These are phyloP conservation scores for Serendipita sp. DNA, from an alignment of 768 basidiomycete genomes.

Conservation along the genomic window DNA sequence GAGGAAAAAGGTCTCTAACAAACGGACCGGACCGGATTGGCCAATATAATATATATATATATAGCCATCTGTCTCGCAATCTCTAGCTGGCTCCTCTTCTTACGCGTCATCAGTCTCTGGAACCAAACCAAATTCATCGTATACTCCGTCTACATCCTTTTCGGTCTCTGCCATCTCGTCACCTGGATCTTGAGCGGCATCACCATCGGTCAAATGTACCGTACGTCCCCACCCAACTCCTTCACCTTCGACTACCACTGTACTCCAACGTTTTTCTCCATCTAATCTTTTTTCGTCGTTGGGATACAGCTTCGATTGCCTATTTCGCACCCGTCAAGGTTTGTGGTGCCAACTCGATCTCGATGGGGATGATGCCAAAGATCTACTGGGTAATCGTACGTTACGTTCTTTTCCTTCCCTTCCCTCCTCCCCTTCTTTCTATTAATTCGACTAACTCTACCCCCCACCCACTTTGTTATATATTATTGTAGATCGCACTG, in stretches of 20 bases:
- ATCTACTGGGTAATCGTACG: not conserved
- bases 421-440: too few species aligned
- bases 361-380: not conserved
- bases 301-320: not conserved
- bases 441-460: too few species aligned
- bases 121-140: not conserved
- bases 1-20: not conserved
- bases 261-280: not conserved
- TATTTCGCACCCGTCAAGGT: not conserved
- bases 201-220: not conserved
- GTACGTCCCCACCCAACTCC: not conserved
- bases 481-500: too few species aligned
- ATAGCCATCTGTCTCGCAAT: not conserved
- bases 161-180: not conserved
- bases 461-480: too few species aligned
- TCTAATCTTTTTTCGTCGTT: not conserved
- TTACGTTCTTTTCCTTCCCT: too few species aligned
- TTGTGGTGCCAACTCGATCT: not conserved
- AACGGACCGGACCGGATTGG: not conserved
- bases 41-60: not conserved
- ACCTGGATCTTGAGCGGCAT: not conserved
- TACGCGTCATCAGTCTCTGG: not conserved
- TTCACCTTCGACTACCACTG: not conserved
- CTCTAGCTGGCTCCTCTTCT: not conserved
- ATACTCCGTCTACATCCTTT: not conserved